Base-by-base conservation (phyloP, 148 eudicot genomes). In the Spergularia marina region DNA sequence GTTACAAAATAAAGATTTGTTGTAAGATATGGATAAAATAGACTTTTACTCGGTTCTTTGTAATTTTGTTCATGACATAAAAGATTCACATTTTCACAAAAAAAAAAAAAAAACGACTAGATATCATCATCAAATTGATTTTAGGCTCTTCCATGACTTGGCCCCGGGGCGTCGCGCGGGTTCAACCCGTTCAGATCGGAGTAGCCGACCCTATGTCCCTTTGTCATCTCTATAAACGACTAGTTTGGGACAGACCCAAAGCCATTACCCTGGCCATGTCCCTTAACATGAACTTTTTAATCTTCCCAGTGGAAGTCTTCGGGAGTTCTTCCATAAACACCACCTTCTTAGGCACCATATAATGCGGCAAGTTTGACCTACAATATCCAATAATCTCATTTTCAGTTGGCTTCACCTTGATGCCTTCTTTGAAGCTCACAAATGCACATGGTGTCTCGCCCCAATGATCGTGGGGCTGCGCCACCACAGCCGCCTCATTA, bases 381-480 rank as follows among this genome's bases (percentile, higher is more conserved):
- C 84, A 81, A 61, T 39, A 77, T 73, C 68, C 77, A 12, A 73
- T 55, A 4, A 81, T 68, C 77, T 81, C 84, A 12, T 8, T 62
- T 18, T 72, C 77, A 4, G 65, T 77, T 36, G 74, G 73, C 16
- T 55, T 65, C 53, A 10, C 54, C 16, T 10, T 23, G 64, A 25
- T 17, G 12, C 51, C 58, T 12, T 30, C 15, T 47, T 68, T 77
- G 6, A 82, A 14, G 54, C 78, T 53, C 12, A 82, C 44, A 17
- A 82, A 78, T 10, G 84, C 82, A 7, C 84, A 82, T 2, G 82
- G 79, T 1, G 81, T 74, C 41, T 82, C 84, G 4, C 81, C 84
- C 81, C 84, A 78, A 64, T 68, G 53, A 10, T 78, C 76, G 41
- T 82, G 71, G 1, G 82, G 78, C 7, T 67, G 49, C 16, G 81